phyloP scores from a whole-genome alignment of 257 asterid species.

The Nicotiana benthamiana region DNA sequence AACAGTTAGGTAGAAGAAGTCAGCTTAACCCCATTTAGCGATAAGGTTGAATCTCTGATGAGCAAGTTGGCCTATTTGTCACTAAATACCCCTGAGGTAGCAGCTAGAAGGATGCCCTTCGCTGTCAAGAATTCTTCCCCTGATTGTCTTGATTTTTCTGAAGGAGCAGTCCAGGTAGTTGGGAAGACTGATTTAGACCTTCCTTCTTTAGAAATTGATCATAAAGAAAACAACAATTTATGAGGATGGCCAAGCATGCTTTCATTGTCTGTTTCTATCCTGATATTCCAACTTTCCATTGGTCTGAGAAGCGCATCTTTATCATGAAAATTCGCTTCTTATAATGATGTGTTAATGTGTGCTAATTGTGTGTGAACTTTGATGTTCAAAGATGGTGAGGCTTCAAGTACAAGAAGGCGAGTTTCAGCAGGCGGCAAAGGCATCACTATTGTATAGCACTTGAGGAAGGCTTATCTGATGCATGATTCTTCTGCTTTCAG shows the following conservation, averaged over 20 bases:
- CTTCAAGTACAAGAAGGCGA: neutral
- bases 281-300: neutral
- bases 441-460: neutral
- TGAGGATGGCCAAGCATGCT: neutral
- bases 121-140: conserved; percentile 27
- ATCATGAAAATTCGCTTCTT: neutral
- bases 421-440: neutral
- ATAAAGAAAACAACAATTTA: conserved; percentile 28
- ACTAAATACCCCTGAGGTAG: conserved; percentile 5
- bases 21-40: conserved; percentile 9
- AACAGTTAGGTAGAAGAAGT: neutral
- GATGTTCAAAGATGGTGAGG: neutral
- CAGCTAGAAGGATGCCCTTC: conserved; percentile 34
- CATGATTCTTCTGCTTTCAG: neutral
- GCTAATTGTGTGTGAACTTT: neutral
- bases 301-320: neutral
- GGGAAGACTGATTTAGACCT: conserved; percentile 15
- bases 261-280: neutral
- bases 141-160: conserved; percentile 18
- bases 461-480: neutral
- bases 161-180: conserved; percentile 15
- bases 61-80: conserved; percentile 13
- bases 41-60: conserved; percentile 13
- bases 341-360: neutral
- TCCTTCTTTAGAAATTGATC: conserved; percentile 21